Evolutionary conservation across 2,329 filamentous ascomycete species (phyloP), one percentile per base, ranked within the genome.

Genomic region (Penicillium frequentans): DNA sequence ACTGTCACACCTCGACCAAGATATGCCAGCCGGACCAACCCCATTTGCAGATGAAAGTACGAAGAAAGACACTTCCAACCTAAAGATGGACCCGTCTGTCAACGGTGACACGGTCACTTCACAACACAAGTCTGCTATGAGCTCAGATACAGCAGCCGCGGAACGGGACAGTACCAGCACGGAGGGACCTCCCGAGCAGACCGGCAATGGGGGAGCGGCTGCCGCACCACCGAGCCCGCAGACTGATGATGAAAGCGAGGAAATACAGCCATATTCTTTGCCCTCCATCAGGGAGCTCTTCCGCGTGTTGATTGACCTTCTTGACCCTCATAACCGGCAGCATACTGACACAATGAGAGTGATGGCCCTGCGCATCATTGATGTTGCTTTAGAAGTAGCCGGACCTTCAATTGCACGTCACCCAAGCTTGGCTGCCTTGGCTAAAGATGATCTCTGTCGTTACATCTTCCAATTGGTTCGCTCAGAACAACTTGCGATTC

Each of bases 361-460:
- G 42, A 99, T 99, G 93, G 95, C 95, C 19, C 79, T 99, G 63
- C 87, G 95, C 44, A 98, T 99, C 62, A 95, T 99, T 54, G 95
- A 99, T 73, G 95, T 99, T 45, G 95, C 95, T 1, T 84, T 99
- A 23, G 95, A 99, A 75, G 93, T 99, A 56, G 92, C 95, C 1
- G 95, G 95, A 0, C 93, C 95, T 4, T 96, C 93, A 8, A 97
- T 99, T 70, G 91, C 93, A 49, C 90, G 90, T 61, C 95, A 99
- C 72, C 93, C 93, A 6, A 91, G 90, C 56, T 79, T 99, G 51
- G 93, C 93, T 11, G 86, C 84, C 5, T 84, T 99, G 55, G 95
- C 95, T 0, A 92, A 96, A 73, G 93, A 99, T 73, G 91, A 92
- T 24, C 81, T 99, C 24, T 99, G 96, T 72, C 90, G 91, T 60